Base-by-base conservation (phyloP, 495 filamentous ascomycete species). In the Podospora didyma region DNA sequence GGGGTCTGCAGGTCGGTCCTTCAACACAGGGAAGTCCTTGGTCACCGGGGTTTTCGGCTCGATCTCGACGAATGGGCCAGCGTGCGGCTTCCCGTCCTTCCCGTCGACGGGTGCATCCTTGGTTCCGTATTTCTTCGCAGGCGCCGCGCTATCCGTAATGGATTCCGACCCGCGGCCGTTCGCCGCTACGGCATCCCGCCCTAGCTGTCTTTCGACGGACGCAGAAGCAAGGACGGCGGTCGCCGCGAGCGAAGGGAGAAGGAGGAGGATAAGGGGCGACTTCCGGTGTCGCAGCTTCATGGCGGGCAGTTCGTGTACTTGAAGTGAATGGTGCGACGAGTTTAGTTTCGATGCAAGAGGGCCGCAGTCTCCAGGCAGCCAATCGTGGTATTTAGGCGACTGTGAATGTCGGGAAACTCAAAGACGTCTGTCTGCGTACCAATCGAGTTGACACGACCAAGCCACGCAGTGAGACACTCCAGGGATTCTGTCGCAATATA, bases 31-130 rank as follows among this genome's bases (percentile, higher is more conserved):
- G 37, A 74, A 62, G 44, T 84, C 71, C 74, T 67, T 73, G n/a
- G 67, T 51, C 2, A 65, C 68, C 44, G 73, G 62, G 49, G 59
- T 67, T 44, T 54, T 71, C 60, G 56, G 62, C 78, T 69, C 83
- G 20, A 86, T 84, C 60, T 88, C 86, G 49, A 94, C 87, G 71
- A 89, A 92, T 2, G 95, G 94, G 9, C 94, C 94, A 22, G 84
- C 83, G 69, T 98, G 94, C 31, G 94, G 94, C 76, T 91, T 92
- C 23, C 94, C 94, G 79, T 98, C 94, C 60, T 90, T 88, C 34
- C 94, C 95, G 69, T 98, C 94, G 6, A 97, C 88, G 1, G 95
- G 94, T 59, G 90, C 90, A 77, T 94, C 86, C 73, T 89, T 90
- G 57, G 89, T 92, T 48, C 89, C 89, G 50, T 70, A 69, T 37